Conservation (phyloP, 2,329 filamentous ascomycete genomes). For the Penicillium capsulatum region DNA sequence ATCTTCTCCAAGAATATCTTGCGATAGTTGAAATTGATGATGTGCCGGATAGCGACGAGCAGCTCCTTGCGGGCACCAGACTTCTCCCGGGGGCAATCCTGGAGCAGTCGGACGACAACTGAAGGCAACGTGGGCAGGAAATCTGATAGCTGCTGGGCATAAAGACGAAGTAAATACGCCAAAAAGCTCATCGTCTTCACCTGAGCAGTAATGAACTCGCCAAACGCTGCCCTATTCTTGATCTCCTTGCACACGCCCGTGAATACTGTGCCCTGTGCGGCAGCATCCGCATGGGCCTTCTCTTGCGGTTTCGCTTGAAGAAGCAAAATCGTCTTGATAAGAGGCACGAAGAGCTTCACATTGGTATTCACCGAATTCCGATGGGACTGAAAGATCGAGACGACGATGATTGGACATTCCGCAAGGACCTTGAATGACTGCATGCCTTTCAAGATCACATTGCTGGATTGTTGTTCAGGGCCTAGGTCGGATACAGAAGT, state of each 20-base stretch:
- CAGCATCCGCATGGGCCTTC: conserved; percentile 82
- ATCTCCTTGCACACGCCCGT: conserved; percentile 91
- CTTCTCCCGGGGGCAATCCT: conserved; percentile 92
- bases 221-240: conserved; percentile 88
- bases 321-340: conserved; percentile 85
- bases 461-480: conserved; percentile 74
- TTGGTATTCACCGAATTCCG: conserved; percentile 73
- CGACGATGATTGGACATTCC: conserved; percentile 97
- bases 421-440: conserved; percentile 98
- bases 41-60: conserved; percentile 91
- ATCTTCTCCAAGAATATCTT: conserved; percentile 94
- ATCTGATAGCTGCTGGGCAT: conserved; percentile 79
- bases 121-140: conserved; percentile 81
- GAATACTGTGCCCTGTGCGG: conserved; percentile 73
- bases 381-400: conserved; percentile 95
- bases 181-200: conserved; percentile 99
- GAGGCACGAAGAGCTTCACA: conserved; percentile 84
- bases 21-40: conserved; percentile 98
- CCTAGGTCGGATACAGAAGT: conserved; percentile 75
- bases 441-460: conserved; percentile 86
- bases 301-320: conserved; percentile 91
- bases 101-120: conserved; percentile 83
- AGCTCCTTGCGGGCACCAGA: conserved; percentile 91
- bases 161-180: conserved; percentile 84
- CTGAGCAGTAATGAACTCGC: conserved; percentile 95